These are phyloP conservation scores for Apostasia shenzhenica DNA, from an alignment of 106 monocot genomes.

Conservation along the genomic window DNA sequence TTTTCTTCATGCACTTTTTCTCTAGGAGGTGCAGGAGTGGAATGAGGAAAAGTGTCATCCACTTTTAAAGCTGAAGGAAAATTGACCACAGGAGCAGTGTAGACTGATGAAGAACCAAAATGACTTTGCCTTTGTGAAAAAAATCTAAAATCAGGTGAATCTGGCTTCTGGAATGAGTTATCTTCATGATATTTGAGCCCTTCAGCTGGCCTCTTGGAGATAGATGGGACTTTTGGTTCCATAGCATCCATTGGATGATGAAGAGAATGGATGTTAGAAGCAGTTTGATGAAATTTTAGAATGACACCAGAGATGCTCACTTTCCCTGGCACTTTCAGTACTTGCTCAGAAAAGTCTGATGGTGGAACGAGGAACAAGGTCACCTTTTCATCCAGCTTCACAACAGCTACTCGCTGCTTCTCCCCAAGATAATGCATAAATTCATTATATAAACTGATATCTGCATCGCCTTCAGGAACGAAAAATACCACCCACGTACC, in stretches of 20 bases:
- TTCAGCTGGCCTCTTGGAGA: slow-evolving; percentile 7
- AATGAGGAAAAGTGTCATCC: slow-evolving; percentile 16
- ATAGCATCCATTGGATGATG: slow-evolving; percentile 25
- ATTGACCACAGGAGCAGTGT: slow-evolving; percentile 14
- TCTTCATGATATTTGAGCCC: slow-evolving; percentile 14
- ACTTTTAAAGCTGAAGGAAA: slow-evolving; percentile 8
- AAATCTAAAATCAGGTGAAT: slow-evolving; percentile 26
- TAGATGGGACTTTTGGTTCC: slow-evolving; percentile 19
- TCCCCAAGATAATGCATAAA: slow-evolving; percentile 91
- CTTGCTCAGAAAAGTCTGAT: slow-evolving; percentile 87
- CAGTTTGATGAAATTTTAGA: slow-evolving; percentile 61
- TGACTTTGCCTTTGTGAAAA: slow-evolving; percentile 25
- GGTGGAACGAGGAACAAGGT: slow-evolving; percentile 91
- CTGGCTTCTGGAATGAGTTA: slow-evolving; percentile 20
- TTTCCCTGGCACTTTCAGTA: slow-evolving; percentile 94
- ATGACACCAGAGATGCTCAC: slow-evolving; percentile 94
- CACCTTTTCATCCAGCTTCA: slow-evolving; percentile 77
- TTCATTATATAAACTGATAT: slow-evolving; percentile 83
- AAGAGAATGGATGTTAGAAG: slow-evolving; percentile 32
- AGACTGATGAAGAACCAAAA: slow-evolving; percentile 28
- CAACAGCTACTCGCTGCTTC: slow-evolving; percentile 87
- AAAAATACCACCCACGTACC: slow-evolving; percentile 92
- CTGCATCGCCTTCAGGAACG: slow-evolving; percentile 86
- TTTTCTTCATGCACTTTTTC: slow-evolving; percentile 19
- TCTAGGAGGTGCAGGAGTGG: slow-evolving; percentile 8